Percentiles rank a stretch among this genome's conserved stretches.
phyloP scores from a whole-genome alignment of 306 rosid genomes.

The Malus sylvestris region DNA sequence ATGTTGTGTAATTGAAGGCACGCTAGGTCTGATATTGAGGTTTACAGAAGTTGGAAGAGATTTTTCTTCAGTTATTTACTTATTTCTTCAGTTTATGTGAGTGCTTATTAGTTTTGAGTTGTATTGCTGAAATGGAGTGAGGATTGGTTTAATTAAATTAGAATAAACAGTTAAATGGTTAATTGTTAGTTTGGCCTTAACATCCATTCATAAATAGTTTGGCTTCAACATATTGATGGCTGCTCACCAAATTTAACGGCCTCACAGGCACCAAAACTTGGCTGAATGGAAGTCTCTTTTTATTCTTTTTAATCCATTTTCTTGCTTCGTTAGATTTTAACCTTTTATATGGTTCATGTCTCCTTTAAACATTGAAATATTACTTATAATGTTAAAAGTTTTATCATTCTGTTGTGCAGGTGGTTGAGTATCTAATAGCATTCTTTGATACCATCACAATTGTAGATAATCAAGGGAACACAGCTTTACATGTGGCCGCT shows the following conservation, averaged over 20 bases:
- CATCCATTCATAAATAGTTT: not conserved
- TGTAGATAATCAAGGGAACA: constrained; percentile 70
- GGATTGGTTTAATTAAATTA: not conserved
- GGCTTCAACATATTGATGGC: not conserved
- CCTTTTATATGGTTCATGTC: not conserved
- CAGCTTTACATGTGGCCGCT: constrained; percentile 72
- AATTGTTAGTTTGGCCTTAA: not conserved
- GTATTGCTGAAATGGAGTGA: not conserved
- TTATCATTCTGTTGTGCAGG: constrained; percentile 35
- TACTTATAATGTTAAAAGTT: not conserved
- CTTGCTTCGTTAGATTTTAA: not conserved
- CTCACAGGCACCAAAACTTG: not conserved
- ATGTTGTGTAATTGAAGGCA: not conserved
- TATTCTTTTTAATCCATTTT: not conserved
- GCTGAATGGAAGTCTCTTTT: not conserved
- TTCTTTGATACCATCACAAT: constrained; percentile 49
- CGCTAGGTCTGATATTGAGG: not conserved
- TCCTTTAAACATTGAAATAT: not conserved
- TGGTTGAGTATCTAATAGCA: constrained; percentile 58
- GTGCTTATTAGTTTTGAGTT: not conserved
- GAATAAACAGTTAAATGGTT: not conserved
- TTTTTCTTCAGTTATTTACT: not conserved
- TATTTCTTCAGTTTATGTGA: not conserved
- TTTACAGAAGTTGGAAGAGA: not conserved
- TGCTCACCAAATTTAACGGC: not conserved